Conservation (phyloP, 2,329 filamentous ascomycete species). For the Trichoderma sp. region DNA sequence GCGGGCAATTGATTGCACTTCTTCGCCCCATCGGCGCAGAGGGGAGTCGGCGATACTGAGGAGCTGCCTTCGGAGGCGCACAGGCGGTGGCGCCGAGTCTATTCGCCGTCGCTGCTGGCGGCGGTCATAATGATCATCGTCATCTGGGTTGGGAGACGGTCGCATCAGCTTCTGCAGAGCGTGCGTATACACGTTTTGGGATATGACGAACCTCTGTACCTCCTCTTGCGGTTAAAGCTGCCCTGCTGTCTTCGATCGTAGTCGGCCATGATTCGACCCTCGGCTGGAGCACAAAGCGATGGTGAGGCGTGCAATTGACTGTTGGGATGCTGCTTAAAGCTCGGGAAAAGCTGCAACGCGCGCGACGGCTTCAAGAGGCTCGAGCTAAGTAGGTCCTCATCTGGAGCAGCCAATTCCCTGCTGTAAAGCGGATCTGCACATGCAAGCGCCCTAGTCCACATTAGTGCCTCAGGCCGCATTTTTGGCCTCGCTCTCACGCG, state of each 20-base stretch:
- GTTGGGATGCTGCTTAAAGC: constrained; percentile 21
- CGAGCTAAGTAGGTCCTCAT: background rate
- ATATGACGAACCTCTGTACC: constrained; percentile 68
- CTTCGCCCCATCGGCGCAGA: constrained; percentile 75
- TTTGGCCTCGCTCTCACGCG: background rate
- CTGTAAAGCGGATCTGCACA: constrained; percentile 7
- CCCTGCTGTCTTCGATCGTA: constrained; percentile 57
- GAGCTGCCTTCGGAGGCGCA: constrained; percentile 75
- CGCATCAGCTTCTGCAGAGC: constrained; percentile 8
- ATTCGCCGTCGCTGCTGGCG: constrained; percentile 72
- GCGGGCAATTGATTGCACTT: constrained; percentile 73
- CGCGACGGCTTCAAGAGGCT: constrained; percentile 16
- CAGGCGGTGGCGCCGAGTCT: constrained; percentile 67
- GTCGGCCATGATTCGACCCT: constrained; percentile 51
- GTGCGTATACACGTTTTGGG: constrained; percentile 1
- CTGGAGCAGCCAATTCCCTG: constrained; percentile 1
- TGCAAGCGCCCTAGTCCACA: background rate
- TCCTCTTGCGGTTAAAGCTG: constrained; percentile 69
- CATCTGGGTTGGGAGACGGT: constrained; percentile 40
- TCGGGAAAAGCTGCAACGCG: constrained; percentile 26
- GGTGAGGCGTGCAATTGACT: constrained; percentile 8
- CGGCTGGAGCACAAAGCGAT: background rate
- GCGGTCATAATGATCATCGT: constrained; percentile 77
- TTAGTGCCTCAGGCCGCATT: constrained; percentile 21
- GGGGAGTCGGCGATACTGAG: constrained; percentile 81